These are phyloP conservation scores for Aspergillus texensis DNA, from an alignment of 2,329 filamentous ascomycete genomes.

Conservation along the genomic window DNA sequence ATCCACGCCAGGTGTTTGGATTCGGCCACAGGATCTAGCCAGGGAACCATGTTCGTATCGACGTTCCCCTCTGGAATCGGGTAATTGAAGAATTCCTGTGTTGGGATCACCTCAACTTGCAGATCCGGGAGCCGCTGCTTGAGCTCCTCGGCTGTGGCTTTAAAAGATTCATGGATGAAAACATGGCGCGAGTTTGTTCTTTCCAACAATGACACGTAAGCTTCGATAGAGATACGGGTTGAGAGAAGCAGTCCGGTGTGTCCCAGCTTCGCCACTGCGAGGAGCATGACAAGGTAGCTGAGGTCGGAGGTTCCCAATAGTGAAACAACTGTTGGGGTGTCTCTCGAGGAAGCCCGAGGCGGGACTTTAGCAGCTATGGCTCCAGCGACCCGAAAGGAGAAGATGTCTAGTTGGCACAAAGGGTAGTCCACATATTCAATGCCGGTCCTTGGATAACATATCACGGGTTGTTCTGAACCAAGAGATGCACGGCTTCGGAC, in stretches of 20 bases:
- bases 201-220: conserved; percentile 52
- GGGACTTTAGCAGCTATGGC: conserved; percentile 24
- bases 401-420: conserved; percentile 48
- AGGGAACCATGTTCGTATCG: conserved; percentile 26
- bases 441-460: conserved; percentile 50
- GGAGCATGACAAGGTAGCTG: conserved; percentile 57
- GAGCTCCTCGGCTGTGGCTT: conserved; percentile 26
- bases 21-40: conserved; percentile 29
- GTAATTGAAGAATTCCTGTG: conserved; percentile 24
- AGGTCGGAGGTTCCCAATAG: conserved; percentile 58
- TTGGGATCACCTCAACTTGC: conserved; percentile 33
- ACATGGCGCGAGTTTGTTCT: conserved; percentile 44
- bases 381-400: conserved; percentile 35
- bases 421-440: conserved; percentile 53
- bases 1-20: conserved; percentile 45
- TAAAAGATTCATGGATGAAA: conserved; percentile 31
- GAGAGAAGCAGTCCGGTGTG: conserved; percentile 59
- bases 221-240: conserved; percentile 55
- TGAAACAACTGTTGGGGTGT: conserved; percentile 46
- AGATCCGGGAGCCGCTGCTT: conserved; percentile 21
- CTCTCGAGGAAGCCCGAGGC: conserved; percentile 28
- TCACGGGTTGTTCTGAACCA: conserved; percentile 39
- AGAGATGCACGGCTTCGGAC: conserved; percentile 41
- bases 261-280: conserved; percentile 59
- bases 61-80: conserved; percentile 15